A percentile compares a stretch with the other conserved stretches of the same genome.
These are phyloP conservation scores for Nasturtium officinale DNA, from an alignment of 345 rosid genomes.

Conservation along the genomic window DNA sequence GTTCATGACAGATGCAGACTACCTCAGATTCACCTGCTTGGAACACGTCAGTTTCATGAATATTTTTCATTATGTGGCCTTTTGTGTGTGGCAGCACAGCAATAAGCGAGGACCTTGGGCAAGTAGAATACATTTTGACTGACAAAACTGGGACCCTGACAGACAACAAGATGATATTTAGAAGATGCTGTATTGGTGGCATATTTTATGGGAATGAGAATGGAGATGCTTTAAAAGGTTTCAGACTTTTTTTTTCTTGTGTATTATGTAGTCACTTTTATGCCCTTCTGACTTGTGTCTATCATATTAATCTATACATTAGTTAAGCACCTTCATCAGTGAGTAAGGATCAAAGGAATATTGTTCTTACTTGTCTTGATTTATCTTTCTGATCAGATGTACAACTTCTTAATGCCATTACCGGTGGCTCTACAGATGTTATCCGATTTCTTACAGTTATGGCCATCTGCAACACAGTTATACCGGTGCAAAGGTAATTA, in stretches of 20 bases:
- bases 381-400: slow-evolving; percentile 52
- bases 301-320: background rate
- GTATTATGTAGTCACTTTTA: slow-evolving; percentile 7
- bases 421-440: slow-evolving; percentile 79
- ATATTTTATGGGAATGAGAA: slow-evolving; percentile 80
- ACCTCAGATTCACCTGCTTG: slow-evolving; percentile 12
- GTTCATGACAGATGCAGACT: slow-evolving; percentile 40
- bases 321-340: slow-evolving; percentile 24
- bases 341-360: slow-evolving; percentile 10
- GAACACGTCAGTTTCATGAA: background rate
- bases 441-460: slow-evolving; percentile 82
- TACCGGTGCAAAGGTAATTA: slow-evolving; percentile 77
- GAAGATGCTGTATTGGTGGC: slow-evolving; percentile 91
- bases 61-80: slow-evolving; percentile 27
- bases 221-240: slow-evolving; percentile 97
- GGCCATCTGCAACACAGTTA: slow-evolving; percentile 95
- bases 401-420: slow-evolving; percentile 68
- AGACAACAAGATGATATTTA: slow-evolving; percentile 93
- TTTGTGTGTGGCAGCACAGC: slow-evolving; percentile 93
- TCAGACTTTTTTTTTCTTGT: background rate
- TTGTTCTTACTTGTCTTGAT: slow-evolving; percentile 27
- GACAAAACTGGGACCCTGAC: slow-evolving; percentile 99
- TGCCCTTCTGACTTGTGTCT: slow-evolving; percentile 7
- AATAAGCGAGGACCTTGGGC: slow-evolving; percentile 99
- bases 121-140: slow-evolving; percentile 97